Evolutionary conservation across 83 land plant species (phyloP).

Genomic region (Picea abies): DNA sequence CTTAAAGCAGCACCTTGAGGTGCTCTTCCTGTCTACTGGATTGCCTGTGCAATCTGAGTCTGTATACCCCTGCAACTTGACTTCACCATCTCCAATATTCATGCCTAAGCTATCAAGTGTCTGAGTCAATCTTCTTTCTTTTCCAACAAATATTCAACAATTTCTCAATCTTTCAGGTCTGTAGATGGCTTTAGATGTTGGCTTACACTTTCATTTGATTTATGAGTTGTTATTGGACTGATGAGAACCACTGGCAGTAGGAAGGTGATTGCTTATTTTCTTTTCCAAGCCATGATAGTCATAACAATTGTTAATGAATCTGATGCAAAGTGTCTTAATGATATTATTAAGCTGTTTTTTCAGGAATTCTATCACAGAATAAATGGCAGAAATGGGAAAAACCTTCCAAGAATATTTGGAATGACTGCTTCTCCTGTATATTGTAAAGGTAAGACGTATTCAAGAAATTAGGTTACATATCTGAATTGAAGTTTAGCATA

Average conservation of each 20-base stretch:
- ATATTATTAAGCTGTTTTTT: conserved; percentile 6
- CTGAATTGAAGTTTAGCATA: neutral
- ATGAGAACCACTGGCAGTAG: neutral
- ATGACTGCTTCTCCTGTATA: conserved; percentile 68
- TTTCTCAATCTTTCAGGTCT: neutral
- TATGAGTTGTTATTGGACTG: neutral
- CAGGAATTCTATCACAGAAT: conserved; percentile 55
- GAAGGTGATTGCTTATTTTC: neutral
- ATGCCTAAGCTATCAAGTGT: neutral
- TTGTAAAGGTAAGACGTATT: conserved; percentile 25
- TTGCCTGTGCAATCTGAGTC: no score
- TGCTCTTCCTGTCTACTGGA: no score
- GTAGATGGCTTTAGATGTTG: neutral
- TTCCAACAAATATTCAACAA: neutral
- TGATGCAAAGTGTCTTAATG: neutral
- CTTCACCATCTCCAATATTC: no score
- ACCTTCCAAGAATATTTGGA: conserved; percentile 61
- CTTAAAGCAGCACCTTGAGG: no score
- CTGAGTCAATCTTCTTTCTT: neutral
- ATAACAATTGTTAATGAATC: neutral
- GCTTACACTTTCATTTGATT: neutral
- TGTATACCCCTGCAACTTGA: no score
- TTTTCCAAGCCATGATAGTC: neutral
- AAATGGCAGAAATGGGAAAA: neutral
- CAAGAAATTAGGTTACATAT: neutral